Conservation (phyloP, 768 basidiomycete genomes). For the Amylocystis lapponica region DNA sequence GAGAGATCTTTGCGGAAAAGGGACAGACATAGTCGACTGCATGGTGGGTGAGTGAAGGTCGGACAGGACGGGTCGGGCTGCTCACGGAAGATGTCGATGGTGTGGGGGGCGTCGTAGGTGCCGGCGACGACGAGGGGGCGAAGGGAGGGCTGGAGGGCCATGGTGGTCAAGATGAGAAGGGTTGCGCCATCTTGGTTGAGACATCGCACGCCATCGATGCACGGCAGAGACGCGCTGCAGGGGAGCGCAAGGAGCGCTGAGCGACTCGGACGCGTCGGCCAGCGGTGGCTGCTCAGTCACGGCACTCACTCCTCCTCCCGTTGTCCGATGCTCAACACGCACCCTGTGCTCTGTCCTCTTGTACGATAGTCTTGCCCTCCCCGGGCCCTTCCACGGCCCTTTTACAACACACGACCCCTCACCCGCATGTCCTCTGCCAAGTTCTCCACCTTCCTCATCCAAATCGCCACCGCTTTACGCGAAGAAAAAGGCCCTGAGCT, state of each 20-base stretch:
- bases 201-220: no score
- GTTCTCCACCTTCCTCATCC: slow-evolving; percentile 53
- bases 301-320: no score
- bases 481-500: slow-evolving; percentile 63
- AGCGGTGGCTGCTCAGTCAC: no score
- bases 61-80: slow-evolving; percentile 1
- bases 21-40: slow-evolving; percentile 87
- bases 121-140: slow-evolving; percentile 61
- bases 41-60: neutral
- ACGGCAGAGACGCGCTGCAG: no score
- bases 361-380: no score
- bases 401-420: neutral
- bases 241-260: no score
- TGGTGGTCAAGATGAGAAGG: no score
- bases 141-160: slow-evolving; percentile 79
- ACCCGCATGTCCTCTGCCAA: slow-evolving; percentile 25
- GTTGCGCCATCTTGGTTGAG: no score
- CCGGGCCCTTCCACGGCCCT: no score
- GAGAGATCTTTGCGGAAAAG: slow-evolving; percentile 63
- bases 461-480: slow-evolving; percentile 55
- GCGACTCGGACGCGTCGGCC: no score
- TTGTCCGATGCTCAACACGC: no score
- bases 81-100: slow-evolving; percentile 75
- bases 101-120: slow-evolving; percentile 55
- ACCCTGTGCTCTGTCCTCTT: no score